Evolutionary conservation across 2,329 filamentous ascomycete species (phyloP).

Genomic region (Arthrobotrys megalospora): DNA sequence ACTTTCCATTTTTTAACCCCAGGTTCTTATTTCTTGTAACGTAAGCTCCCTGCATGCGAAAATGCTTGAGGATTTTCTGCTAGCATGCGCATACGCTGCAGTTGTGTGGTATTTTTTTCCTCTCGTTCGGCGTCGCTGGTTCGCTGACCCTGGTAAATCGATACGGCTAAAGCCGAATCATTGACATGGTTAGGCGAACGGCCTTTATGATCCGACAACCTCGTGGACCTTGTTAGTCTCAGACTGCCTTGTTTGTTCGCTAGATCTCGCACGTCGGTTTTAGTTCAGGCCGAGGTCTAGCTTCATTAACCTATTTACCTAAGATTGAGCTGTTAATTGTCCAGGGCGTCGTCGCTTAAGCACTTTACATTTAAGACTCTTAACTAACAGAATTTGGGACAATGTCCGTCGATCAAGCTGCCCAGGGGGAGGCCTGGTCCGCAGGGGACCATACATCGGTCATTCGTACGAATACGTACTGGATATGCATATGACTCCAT

Average conservation of each 20-base stretch:
- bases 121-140: slow-evolving; percentile 8
- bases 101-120: slow-evolving; percentile 5
- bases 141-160: slow-evolving; percentile 40
- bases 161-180: slow-evolving; percentile 49
- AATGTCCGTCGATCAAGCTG: not conserved
- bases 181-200: slow-evolving; percentile 46
- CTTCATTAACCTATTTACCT: not conserved
- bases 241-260: not conserved
- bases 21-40: slow-evolving; percentile 1
- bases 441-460: too few relatives aligned
- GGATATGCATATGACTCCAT: too few relatives aligned
- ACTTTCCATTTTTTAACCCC: slow-evolving; percentile 21
- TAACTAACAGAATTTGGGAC: not conserved
- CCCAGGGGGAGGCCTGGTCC: not conserved
- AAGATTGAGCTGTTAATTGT: not conserved
- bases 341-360: slow-evolving; percentile 6
- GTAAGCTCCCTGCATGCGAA: slow-evolving; percentile 18
- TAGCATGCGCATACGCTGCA: not conserved
- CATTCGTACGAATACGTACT: too few relatives aligned
- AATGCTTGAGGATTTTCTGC: not conserved
- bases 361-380: not conserved
- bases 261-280: slow-evolving; percentile 20
- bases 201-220: slow-evolving; percentile 38
- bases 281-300: slow-evolving; percentile 7
- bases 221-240: too few relatives aligned